Percentiles rank a stretch among this genome's conserved stretches.
Evolutionary conservation across 176 grass and related monocot genomes (phyloP).

Genomic region (Bothriochloa decipiens): DNA sequence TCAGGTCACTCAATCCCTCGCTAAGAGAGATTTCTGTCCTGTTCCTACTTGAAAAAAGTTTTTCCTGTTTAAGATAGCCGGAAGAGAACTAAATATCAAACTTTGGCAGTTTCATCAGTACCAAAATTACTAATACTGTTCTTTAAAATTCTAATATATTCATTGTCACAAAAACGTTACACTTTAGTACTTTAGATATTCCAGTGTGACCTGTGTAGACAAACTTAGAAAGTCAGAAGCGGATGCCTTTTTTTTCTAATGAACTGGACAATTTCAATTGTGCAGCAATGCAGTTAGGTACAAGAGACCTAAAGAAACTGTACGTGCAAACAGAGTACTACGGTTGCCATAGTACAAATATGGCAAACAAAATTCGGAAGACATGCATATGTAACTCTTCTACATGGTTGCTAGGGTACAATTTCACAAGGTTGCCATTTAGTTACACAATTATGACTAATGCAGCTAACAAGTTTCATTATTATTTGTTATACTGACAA

Average conservation of each 20-base stretch:
- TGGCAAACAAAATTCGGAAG: background rate
- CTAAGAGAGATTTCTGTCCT: too few species aligned
- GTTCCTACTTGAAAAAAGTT: too few species aligned
- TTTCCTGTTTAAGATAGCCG: constrained; percentile 31
- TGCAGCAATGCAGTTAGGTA: background rate
- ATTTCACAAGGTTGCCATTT: too few species aligned
- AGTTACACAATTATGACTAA: too few species aligned
- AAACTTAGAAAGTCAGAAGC: too few species aligned
- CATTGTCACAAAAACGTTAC: background rate
- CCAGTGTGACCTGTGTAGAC: too few species aligned
- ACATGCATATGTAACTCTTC: too few species aligned
- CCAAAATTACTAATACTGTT: constrained; percentile 1
- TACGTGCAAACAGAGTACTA: background rate
- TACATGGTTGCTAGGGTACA: too few species aligned
- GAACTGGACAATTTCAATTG: background rate
- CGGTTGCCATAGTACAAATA: background rate
- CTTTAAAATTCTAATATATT: constrained; percentile 1
- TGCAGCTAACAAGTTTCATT: too few species aligned
- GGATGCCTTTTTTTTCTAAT: background rate
- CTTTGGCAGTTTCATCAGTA: background rate
- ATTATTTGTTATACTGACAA: too few species aligned
- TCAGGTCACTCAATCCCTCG: too few species aligned
- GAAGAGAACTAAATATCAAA: constrained; percentile 14
- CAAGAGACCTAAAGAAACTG: background rate
- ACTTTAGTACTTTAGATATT: too few species aligned